Conservation (phyloP, 768 basidiomycete species). For the Amanita exitialis region DNA sequence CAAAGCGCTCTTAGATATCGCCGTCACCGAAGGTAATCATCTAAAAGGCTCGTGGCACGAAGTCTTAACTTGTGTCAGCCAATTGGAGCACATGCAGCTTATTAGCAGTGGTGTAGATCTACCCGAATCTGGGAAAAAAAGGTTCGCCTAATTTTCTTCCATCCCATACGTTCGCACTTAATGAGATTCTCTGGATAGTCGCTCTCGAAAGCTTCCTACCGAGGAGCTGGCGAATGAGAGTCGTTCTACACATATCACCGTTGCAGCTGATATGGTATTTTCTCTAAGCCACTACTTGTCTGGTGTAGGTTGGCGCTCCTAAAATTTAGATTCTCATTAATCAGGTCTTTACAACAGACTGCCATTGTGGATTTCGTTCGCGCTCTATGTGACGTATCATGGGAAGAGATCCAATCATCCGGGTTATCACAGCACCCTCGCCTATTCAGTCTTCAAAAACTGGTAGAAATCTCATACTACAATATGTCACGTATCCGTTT, state of each 20-base stretch:
- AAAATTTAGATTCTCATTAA: neutral
- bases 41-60: constrained; percentile 96
- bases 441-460: constrained; percentile 92
- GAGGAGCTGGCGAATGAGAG: constrained; percentile 97
- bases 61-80: constrained; percentile 93
- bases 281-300: constrained; percentile 90
- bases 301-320: constrained; percentile 52
- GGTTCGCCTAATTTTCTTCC: constrained; percentile 36
- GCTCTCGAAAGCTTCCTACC: constrained; percentile 56
- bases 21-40: constrained; percentile 93
- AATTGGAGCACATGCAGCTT: constrained; percentile 97
- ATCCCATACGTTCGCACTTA: neutral
- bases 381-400: constrained; percentile 92
- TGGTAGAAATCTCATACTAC: constrained; percentile 99
- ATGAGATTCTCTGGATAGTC: constrained; percentile 20
- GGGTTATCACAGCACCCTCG: constrained; percentile 90
- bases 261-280: constrained; percentile 99
- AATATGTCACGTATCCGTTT: constrained; percentile 98
- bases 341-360: constrained; percentile 35
- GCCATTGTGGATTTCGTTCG: constrained; percentile 98
- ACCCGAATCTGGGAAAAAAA: constrained; percentile 68
- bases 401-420: constrained; percentile 99
- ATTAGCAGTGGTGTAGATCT: constrained; percentile 87
- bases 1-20: constrained; percentile 88
- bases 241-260: constrained; percentile 94